Percentiles rank a stretch among this genome's conserved stretches.
phyloP scores from a whole-genome alignment of 169 alveolate species.

The Plasmodium inui region DNA sequence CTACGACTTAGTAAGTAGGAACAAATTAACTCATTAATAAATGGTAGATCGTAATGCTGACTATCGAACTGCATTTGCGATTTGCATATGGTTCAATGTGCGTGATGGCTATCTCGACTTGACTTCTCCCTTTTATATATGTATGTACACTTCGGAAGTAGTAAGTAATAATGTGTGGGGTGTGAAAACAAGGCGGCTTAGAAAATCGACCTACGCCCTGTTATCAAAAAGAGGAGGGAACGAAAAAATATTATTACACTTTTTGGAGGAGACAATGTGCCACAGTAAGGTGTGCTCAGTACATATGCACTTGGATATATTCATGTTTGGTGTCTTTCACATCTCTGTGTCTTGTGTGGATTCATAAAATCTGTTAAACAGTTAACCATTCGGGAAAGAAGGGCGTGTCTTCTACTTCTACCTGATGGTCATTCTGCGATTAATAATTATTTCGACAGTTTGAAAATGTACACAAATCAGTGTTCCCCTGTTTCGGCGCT shows the following conservation, averaged over 20 bases:
- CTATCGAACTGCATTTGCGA: background rate
- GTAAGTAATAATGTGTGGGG: background rate
- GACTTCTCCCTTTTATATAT: background rate
- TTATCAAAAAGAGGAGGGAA: background rate
- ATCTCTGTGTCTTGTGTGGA: background rate
- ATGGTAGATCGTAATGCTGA: background rate
- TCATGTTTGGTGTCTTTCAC: conserved; percentile 1
- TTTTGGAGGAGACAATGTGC: background rate
- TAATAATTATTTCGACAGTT: background rate
- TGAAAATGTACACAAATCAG: background rate
- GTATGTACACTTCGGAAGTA: background rate
- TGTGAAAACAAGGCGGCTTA: background rate
- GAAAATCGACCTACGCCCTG: background rate
- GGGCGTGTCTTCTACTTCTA: background rate
- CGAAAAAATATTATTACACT: background rate
- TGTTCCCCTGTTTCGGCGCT: background rate
- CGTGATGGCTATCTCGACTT: background rate
- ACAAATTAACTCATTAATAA: background rate
- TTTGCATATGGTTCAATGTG: background rate
- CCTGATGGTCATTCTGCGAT: background rate
- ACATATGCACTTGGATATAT: conserved; percentile 2
- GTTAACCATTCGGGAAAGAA: background rate
- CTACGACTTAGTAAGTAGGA: background rate
- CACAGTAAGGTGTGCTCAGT: background rate
- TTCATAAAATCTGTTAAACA: background rate